Base-by-base conservation (phyloP, 2,329 filamentous ascomycete genomes). In the Pyrenophora graminea region DNA sequence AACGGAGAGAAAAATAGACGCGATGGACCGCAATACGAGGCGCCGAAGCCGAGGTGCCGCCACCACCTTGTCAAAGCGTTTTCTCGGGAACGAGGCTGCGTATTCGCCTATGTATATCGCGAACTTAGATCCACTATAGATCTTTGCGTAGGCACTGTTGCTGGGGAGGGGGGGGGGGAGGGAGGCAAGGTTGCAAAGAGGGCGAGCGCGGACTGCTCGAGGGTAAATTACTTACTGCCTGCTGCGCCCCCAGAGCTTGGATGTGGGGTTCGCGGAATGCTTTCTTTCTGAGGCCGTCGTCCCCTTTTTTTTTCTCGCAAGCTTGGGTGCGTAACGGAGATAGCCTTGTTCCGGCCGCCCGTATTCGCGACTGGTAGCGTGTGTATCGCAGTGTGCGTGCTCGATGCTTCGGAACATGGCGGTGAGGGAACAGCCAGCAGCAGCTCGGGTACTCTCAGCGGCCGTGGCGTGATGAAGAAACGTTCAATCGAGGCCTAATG, bases 181-280 rank as follows among this genome's bases (percentile, higher is more conserved):
- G n/a, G 25, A 9, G 25, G 8, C 9, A 8, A 30, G 9, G 25
- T 30, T 10, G 31, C 43, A 18, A 17, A 18, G 27, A 41, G 32
- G 46, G 23, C 31, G 25, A 51, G 48, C 43, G 43, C 47, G 25
- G 37, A 38, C 12, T 41, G 43, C 48, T 48, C 39, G 42, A 41
- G 23, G 42, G 13, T 33, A 45, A 19, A 39, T 51, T 12, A 30
- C 10, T 10, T 30, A 39, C 18, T 38, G 10, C 38, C 13, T 36
- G 45, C 48, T 51, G 48, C 48, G 48, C 48, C 48, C 38, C 48
- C 48, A 48, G 48, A 51, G 48, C 48, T 51, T 39, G 48, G 48
- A 51, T 51, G 48, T 51, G 48, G 48, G 48, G 48, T 47, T 51
- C 45, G 34, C 39, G 33, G 44, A 19, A 36, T 25, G 42, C 38